Percentiles rank a stretch among this genome's conserved stretches.
phyloP scores from a whole-genome alignment of 495 filamentous ascomycete species.

The Lophium mytilinum region DNA sequence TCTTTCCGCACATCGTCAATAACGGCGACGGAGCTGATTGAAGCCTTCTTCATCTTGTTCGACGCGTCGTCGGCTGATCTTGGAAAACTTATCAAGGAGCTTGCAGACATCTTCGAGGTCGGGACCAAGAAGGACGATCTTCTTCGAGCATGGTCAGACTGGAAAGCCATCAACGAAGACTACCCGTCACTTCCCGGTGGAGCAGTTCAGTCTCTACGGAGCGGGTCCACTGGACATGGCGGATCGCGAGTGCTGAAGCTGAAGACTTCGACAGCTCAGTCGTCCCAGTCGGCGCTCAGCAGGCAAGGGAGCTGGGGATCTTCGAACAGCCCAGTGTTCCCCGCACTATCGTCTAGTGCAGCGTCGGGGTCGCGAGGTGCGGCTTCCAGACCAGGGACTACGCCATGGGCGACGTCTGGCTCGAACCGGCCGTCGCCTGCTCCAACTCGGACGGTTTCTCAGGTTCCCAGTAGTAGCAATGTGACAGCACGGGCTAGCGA shows the following conservation, averaged over 20 bases:
- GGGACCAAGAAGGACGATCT: conserved; percentile 61
- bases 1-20: conserved; percentile 59
- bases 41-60: conserved; percentile 74
- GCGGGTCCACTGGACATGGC: conserved; percentile 44
- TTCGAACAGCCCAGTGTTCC: conserved; percentile 22
- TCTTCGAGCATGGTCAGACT: conserved; percentile 81
- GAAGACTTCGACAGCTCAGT: conserved; percentile 70
- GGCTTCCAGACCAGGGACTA: conserved; percentile 38
- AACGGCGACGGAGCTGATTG: conserved; percentile 66
- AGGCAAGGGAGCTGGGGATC: conserved; percentile 44
- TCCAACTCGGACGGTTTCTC: conserved; percentile 26
- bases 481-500: conserved; percentile 36
- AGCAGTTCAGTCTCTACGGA: conserved; percentile 41
- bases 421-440: conserved; percentile 18
- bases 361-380: conserved; percentile 30
- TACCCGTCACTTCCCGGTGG: conserved; percentile 81
- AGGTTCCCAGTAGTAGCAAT: conserved; percentile 27
- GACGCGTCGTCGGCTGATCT: conserved; percentile 70
- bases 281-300: conserved; percentile 51
- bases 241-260: conserved; percentile 59
- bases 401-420: conserved; percentile 43
- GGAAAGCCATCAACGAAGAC: conserved; percentile 92
- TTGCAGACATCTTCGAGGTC: conserved; percentile 89
- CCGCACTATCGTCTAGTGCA: conserved; percentile 30
- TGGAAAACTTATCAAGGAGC: conserved; percentile 83